A percentile compares a stretch with the other conserved stretches of the same genome.
Conservation (phyloP, 345 rosid genomes). For the Theobroma cacao region DNA sequence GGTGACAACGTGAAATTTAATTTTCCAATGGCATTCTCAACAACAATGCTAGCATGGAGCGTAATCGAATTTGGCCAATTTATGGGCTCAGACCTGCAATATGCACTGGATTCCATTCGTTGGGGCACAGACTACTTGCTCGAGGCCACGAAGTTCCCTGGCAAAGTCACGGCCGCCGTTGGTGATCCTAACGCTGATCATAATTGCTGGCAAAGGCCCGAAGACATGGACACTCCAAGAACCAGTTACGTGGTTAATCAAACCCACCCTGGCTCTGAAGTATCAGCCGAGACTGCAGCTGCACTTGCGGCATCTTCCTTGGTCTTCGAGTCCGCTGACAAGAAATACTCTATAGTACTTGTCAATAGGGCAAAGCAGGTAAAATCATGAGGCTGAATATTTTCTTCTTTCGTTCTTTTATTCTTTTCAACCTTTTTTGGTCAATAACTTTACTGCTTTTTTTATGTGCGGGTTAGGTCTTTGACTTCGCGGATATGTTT, state of each 20-base stretch:
- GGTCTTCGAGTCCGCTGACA: constrained; percentile 43
- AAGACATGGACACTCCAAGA: constrained; percentile 91
- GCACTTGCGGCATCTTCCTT: constrained; percentile 80
- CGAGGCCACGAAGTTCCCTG: constrained; percentile 50
- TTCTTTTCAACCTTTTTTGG: not conserved
- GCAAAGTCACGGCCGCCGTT: constrained; percentile 20
- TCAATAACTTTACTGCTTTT: not conserved
- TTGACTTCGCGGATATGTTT: constrained; percentile 62
- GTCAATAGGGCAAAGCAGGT: constrained; percentile 45
- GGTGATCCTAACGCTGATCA: constrained; percentile 10
- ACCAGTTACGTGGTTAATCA: constrained; percentile 53
- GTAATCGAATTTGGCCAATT: constrained; percentile 58
- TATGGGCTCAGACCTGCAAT: constrained; percentile 37
- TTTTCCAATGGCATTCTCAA: constrained; percentile 85
- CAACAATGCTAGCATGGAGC: constrained; percentile 73
- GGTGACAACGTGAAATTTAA: constrained; percentile 85
- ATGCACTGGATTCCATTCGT: constrained; percentile 54
- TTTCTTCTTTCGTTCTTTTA: not conserved
- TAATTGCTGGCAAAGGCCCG: constrained; percentile 72
- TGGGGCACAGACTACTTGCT: constrained; percentile 84
- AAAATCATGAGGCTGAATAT: not conserved
- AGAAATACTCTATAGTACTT: constrained; percentile 36
- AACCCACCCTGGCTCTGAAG: constrained; percentile 66
- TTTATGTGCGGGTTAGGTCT: constrained; percentile 35
- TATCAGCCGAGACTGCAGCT: constrained; percentile 79